phyloP scores from a whole-genome alignment of 257 asterid genomes.

The Schizonepeta tenuifolia region DNA sequence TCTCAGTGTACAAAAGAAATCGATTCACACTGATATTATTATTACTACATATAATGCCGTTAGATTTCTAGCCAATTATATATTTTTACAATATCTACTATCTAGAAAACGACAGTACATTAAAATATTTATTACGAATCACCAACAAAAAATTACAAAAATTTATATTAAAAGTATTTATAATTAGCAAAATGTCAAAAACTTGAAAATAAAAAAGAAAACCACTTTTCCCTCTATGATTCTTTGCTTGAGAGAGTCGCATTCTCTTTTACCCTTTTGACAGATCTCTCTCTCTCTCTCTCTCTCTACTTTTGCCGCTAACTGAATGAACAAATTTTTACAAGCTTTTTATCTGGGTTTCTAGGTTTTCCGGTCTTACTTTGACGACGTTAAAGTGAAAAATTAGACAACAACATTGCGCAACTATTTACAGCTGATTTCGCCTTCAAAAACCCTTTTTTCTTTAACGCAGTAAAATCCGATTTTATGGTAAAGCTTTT shows the following conservation, averaged over 20 bases:
- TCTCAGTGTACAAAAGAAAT: too few relatives aligned
- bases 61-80: too few relatives aligned
- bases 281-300: constrained; percentile 27
- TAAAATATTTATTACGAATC: too few relatives aligned
- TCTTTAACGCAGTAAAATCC: constrained; percentile 15
- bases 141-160: too few relatives aligned
- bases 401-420: background rate
- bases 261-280: constrained; percentile 27
- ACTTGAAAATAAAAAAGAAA: background rate
- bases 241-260: constrained; percentile 39
- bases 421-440: background rate
- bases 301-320: constrained; percentile 26
- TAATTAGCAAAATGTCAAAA: too few relatives aligned
- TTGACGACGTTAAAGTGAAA: background rate
- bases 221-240: constrained; percentile 29
- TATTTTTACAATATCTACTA: too few relatives aligned
- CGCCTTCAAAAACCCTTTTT: background rate
- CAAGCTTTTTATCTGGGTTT: constrained; percentile 19
- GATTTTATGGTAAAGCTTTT: constrained; percentile 4
- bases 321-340: constrained; percentile 18
- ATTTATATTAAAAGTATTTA: too few relatives aligned
- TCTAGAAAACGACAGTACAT: too few relatives aligned
- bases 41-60: too few relatives aligned
- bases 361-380: constrained; percentile 20
- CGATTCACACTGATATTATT: too few relatives aligned